phyloP scores from a whole-genome alignment of 2,329 filamentous ascomycete genomes.

The Pseudogymnoascus sp. region DNA sequence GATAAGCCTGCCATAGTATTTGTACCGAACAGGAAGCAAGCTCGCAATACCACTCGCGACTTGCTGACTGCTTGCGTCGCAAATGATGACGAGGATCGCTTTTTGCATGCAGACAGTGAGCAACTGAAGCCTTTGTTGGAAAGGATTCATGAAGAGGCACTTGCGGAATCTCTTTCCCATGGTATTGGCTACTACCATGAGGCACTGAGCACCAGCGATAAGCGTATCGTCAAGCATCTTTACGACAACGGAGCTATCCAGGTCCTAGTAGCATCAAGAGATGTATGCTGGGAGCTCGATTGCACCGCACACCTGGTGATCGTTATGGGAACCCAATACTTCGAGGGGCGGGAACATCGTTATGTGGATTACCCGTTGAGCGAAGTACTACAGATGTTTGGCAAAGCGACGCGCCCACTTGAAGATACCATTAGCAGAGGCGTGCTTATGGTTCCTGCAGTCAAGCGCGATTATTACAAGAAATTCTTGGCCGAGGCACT shows the following conservation, averaged over 20 bases:
- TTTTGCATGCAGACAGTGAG: constrained; percentile 74
- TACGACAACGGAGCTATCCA: constrained; percentile 69
- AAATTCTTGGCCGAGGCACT: constrained; percentile 96
- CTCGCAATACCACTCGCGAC: constrained; percentile 77
- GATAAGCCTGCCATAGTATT: constrained; percentile 89
- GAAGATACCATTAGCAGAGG: constrained; percentile 76
- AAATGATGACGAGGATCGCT: constrained; percentile 88
- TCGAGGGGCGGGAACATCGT: constrained; percentile 90
- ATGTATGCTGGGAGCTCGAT: constrained; percentile 94
- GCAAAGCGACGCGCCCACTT: constrained; percentile 73
- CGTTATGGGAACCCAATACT: constrained; percentile 97
- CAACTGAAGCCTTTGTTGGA: constrained; percentile 77
- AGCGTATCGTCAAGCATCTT: constrained; percentile 86
- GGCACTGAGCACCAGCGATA: constrained; percentile 79
- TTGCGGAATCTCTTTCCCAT: constrained; percentile 84
- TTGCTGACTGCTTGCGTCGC: constrained; percentile 78
- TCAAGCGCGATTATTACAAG: constrained; percentile 96
- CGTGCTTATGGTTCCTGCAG: constrained; percentile 91
- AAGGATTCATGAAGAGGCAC: constrained; percentile 73
- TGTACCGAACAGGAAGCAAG: constrained; percentile 88
- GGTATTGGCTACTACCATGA: constrained; percentile 98
- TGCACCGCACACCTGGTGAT: constrained; percentile 83
- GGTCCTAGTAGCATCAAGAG: constrained; percentile 65
- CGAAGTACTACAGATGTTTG: constrained; percentile 96
- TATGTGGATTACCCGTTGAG: constrained; percentile 94